phyloP scores from a whole-genome alignment of 2,329 filamentous ascomycete genomes.

The Aspergillus oerlinghausenensis region DNA sequence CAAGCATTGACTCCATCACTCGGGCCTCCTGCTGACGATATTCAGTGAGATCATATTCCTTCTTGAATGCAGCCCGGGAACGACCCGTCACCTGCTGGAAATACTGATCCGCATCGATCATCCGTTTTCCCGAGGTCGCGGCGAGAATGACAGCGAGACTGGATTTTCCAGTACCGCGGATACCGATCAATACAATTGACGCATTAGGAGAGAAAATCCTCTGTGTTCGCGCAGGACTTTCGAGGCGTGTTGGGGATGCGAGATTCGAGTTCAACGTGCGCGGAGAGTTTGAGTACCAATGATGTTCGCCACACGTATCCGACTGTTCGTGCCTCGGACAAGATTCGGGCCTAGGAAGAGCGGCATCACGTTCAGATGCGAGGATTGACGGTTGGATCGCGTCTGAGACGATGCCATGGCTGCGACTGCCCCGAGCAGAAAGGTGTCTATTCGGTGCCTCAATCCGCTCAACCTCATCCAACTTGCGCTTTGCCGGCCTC shows the following conservation, averaged over 20 bases:
- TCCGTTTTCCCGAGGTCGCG: conserved; percentile 61
- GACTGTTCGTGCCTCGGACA: conserved; percentile 15
- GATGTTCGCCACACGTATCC: conserved; percentile 16
- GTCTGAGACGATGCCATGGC: neutral
- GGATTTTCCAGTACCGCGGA: conserved; percentile 70
- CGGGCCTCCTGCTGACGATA: conserved; percentile 62
- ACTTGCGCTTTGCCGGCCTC: conserved; percentile 30
- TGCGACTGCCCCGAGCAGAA: neutral
- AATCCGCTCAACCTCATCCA: conserved; percentile 21
- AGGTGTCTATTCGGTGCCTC: conserved; percentile 12
- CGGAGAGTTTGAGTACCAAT: conserved; percentile 14
- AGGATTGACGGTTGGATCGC: neutral
- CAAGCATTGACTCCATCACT: conserved; percentile 57
- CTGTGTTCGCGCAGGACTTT: conserved; percentile 22
- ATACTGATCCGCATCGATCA: conserved; percentile 64
- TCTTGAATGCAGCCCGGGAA: conserved; percentile 60
- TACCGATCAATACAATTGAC: conserved; percentile 68
- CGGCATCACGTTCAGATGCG: neutral
- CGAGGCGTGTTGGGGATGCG: conserved; percentile 25
- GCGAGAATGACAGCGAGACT: conserved; percentile 72
- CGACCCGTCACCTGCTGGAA: conserved; percentile 63
- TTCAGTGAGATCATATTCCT: conserved; percentile 55
- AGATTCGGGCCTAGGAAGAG: conserved; percentile 5
- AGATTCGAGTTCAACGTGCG: conserved; percentile 25
- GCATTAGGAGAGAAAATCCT: conserved; percentile 55